Percentiles rank a stretch among this genome's conserved stretches.
These are phyloP conservation scores for Verticillium albo-atrum DNA, from an alignment of 2,329 filamentous ascomycete species.

Conservation along the genomic window DNA sequence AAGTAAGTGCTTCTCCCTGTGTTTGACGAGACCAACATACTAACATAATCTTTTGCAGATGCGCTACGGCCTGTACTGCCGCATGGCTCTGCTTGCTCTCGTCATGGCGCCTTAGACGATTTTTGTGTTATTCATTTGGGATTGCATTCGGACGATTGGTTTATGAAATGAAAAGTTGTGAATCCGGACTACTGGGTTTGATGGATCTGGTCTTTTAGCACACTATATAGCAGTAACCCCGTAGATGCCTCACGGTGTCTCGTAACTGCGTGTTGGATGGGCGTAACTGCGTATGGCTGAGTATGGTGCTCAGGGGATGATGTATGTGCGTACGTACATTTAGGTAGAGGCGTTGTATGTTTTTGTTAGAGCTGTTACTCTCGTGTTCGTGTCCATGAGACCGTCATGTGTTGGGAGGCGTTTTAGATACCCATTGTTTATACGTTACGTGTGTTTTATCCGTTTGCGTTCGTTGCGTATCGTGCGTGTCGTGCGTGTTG, in stretches of 20 bases:
- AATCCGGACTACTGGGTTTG: constrained; percentile 1
- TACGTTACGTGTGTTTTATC: constrained; percentile 16
- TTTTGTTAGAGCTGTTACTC: background rate
- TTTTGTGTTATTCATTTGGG: constrained; percentile 6
- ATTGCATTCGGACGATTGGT: constrained; percentile 8
- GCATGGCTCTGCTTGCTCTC: constrained; percentile 94
- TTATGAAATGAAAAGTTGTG: constrained; percentile 2
- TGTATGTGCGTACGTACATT: background rate
- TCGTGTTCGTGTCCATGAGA: background rate
- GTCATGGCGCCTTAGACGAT: constrained; percentile 56
- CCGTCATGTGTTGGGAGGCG: background rate
- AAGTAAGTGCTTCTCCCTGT: constrained; percentile 60
- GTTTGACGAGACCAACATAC: constrained; percentile 15
- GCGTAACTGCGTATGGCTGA: background rate
- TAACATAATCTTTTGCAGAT: constrained; percentile 64
- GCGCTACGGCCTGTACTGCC: constrained; percentile 95
- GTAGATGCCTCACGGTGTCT: background rate
- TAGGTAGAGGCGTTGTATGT: background rate
- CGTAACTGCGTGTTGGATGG: background rate
- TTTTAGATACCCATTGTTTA: constrained; percentile 5
- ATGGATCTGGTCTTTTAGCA: constrained; percentile 4
- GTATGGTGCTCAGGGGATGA: background rate
- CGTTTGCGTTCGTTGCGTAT: constrained; percentile 7
- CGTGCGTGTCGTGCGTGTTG: constrained; percentile 12
- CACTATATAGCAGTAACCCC: background rate